A percentile compares a stretch with the other conserved stretches of the same genome.
Conservation (phyloP, 768 basidiomycete genomes). For the Kwoniella pini region DNA sequence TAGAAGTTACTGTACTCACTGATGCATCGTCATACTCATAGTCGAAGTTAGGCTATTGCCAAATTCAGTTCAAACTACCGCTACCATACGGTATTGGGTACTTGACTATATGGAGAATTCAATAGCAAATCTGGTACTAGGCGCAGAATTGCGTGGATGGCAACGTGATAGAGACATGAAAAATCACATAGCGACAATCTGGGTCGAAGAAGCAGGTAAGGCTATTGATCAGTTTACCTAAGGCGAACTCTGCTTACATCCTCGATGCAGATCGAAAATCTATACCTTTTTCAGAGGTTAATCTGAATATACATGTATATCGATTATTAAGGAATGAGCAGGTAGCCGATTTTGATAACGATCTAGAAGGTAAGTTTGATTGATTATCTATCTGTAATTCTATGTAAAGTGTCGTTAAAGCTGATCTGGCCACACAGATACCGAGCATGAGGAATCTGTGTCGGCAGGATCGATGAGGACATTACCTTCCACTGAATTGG, state of each 20-base stretch:
- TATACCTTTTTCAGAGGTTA: slow-evolving; percentile 13
- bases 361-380: slow-evolving; percentile 8
- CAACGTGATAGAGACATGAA: slow-evolving; percentile 70
- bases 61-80: no score
- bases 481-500: slow-evolving; percentile 77
- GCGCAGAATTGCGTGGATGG: slow-evolving; percentile 76
- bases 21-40: no score
- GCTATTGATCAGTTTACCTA: slow-evolving; percentile 1
- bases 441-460: slow-evolving; percentile 68
- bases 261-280: not conserved
- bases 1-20: no score
- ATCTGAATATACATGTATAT: slow-evolving; percentile 83
- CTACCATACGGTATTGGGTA: not conserved
- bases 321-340: slow-evolving; percentile 77
- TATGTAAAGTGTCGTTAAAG: not conserved
- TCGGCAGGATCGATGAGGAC: slow-evolving; percentile 89
- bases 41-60: no score
- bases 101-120: not conserved
- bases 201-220: slow-evolving; percentile 63
- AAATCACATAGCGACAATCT: slow-evolving; percentile 73
- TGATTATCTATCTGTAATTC: not conserved
- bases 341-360: slow-evolving; percentile 54
- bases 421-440: slow-evolving; percentile 47
- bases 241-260: not conserved
- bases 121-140: slow-evolving; percentile 35